Percentiles rank a stretch among this genome's conserved stretches.
Evolutionary conservation across 345 rosid genomes (phyloP).

Genomic region (Corchorus olitorius): DNA sequence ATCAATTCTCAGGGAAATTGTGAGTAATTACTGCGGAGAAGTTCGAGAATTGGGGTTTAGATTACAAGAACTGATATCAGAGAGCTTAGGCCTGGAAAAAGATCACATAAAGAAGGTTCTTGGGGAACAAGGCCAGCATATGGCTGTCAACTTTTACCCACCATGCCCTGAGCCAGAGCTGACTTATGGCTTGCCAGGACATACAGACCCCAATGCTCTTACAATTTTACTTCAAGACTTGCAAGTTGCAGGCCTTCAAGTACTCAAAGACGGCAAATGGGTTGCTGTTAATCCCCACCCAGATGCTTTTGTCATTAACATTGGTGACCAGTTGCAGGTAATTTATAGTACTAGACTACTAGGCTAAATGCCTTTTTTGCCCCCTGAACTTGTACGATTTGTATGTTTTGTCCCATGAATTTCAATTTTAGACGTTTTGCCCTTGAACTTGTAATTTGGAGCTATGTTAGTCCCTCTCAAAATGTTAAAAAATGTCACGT

Average conservation of each 20-base stretch:
- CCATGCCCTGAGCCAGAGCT: slow-evolving; percentile 92
- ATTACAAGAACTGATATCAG: slow-evolving; percentile 77
- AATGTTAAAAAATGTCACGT: too few relatives aligned
- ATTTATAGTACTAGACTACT: too few relatives aligned
- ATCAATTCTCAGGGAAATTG: slow-evolving; percentile 54
- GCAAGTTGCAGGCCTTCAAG: slow-evolving; percentile 79
- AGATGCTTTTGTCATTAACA: slow-evolving; percentile 76
- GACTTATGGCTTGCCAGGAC: slow-evolving; percentile 86
- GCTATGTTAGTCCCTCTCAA: too few relatives aligned
- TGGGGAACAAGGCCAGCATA: slow-evolving; percentile 95
- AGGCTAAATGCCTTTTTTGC: too few relatives aligned
- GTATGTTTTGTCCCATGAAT: too few relatives aligned
- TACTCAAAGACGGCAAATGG: slow-evolving; percentile 76
- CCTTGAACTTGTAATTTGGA: too few relatives aligned
- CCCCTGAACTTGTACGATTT: too few relatives aligned
- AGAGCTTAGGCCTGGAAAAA: slow-evolving; percentile 81
- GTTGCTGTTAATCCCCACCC: slow-evolving; percentile 79
- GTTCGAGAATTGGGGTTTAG: slow-evolving; percentile 62
- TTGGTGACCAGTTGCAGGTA: slow-evolving; percentile 93
- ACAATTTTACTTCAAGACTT: slow-evolving; percentile 87
- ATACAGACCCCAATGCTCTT: slow-evolving; percentile 89
- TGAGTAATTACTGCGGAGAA: slow-evolving; percentile 58
- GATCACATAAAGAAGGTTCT: slow-evolving; percentile 43
- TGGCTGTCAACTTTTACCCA: slow-evolving; percentile 92
- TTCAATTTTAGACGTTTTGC: too few relatives aligned